Evolutionary conservation across 2,329 filamentous ascomycete genomes (phyloP).

Genomic region (Aspergillus pseudotamarii): DNA sequence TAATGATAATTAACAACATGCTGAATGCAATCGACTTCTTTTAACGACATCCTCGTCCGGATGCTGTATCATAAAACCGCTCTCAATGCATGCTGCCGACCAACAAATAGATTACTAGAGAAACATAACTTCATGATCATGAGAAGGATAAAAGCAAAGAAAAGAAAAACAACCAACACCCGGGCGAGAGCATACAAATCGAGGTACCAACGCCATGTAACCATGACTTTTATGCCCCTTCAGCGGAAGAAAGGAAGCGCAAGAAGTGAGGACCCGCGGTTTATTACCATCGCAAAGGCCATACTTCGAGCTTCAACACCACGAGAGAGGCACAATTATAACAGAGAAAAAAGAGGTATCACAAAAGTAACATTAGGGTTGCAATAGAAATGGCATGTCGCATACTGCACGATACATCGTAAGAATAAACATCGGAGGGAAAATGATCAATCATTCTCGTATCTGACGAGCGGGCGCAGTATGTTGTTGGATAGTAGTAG

Average conservation of each 20-base stretch:
- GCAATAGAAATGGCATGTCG: background rate
- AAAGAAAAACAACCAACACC: background rate
- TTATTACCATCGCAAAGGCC: slow-evolving; percentile 40
- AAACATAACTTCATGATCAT: slow-evolving; percentile 22
- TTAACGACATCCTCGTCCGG: background rate
- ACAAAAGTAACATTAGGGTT: background rate
- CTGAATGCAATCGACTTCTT: background rate
- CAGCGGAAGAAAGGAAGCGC: background rate
- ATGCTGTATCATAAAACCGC: background rate
- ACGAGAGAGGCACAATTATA: background rate
- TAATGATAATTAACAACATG: background rate
- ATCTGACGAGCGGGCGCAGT: background rate
- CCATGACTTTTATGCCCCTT: slow-evolving; percentile 4
- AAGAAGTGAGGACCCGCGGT: slow-evolving; percentile 29
- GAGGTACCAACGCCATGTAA: slow-evolving; percentile 11
- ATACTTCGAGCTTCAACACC: slow-evolving; percentile 15
- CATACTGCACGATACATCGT: background rate
- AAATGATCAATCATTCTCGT: background rate
- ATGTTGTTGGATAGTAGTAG: background rate
- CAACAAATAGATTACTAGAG: slow-evolving; percentile 4
- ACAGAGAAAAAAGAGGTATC: slow-evolving; percentile 8
- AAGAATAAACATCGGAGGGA: background rate
- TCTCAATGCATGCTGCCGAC: slow-evolving; percentile 6
- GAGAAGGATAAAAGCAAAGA: background rate
- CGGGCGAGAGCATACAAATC: background rate